Evolutionary conservation across 805 yeast species (phyloP).

Genomic region (Teunomyces lycoperdinae): DNA sequence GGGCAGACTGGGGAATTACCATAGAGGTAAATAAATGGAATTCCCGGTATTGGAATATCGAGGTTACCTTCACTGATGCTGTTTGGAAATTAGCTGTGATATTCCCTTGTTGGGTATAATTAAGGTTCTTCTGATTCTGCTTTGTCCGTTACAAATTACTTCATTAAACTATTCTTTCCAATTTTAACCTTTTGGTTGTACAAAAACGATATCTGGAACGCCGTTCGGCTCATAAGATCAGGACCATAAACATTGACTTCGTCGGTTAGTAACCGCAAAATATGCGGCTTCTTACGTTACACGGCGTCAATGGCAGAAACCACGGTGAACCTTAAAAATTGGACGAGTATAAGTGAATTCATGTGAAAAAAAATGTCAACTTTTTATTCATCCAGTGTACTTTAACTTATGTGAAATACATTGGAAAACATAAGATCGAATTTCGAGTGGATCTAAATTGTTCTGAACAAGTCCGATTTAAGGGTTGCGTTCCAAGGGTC

Average conservation of each 20-base stretch:
- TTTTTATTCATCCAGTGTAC: too few relatives aligned
- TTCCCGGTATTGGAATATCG: background rate
- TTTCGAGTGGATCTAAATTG: too few relatives aligned
- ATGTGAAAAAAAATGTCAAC: too few relatives aligned
- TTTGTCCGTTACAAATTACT: background rate
- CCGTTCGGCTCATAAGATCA: background rate
- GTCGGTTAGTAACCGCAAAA: background rate
- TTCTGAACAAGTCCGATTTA: too few relatives aligned
- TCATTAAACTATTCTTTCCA: background rate
- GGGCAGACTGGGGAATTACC: background rate
- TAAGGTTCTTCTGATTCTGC: background rate
- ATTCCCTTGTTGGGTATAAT: background rate
- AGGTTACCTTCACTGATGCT: background rate
- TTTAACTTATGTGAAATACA: too few relatives aligned
- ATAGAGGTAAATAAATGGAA: background rate
- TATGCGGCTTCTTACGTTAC: background rate
- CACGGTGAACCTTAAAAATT: too few relatives aligned
- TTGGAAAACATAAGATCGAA: too few relatives aligned
- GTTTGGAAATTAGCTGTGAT: background rate
- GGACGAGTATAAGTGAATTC: too few relatives aligned
- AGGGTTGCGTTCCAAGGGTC: too few relatives aligned
- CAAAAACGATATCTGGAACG: background rate
- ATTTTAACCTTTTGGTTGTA: background rate
- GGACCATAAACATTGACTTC: background rate
- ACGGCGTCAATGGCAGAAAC: background rate